Conservation (phyloP, 140 eudicot genomes). For the Cichorium intybus region DNA sequence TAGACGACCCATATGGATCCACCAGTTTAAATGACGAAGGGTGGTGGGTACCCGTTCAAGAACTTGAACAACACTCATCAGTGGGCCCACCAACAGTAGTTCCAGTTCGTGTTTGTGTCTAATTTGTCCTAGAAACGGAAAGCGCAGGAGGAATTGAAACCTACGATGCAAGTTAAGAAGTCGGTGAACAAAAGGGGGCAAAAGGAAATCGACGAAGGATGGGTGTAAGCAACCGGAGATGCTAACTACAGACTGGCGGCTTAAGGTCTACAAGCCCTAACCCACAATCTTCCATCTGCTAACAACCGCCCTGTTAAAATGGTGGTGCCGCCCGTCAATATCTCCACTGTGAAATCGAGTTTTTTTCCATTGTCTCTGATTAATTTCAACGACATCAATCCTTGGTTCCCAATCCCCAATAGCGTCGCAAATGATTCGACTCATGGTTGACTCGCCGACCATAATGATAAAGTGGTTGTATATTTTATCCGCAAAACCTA, state of each 20-base stretch:
- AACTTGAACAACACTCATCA: constrained; percentile 46
- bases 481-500: no score
- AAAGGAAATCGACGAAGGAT: constrained; percentile 24
- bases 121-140: constrained; percentile 67
- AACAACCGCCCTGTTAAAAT: not conserved
- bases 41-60: no score
- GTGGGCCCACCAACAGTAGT: constrained; percentile 12
- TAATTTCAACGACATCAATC: constrained; percentile 65
- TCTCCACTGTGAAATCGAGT: constrained; percentile 45
- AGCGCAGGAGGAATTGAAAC: constrained; percentile 21
- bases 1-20: no score
- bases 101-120: not conserved
- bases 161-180: constrained; percentile 22
- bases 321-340: constrained; percentile 27
- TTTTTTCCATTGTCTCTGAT: constrained; percentile 58
- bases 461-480: no score
- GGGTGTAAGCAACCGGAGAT: constrained; percentile 48
- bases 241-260: constrained; percentile 71
- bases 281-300: constrained; percentile 49
- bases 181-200: constrained; percentile 25
- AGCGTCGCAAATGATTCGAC: constrained; percentile 70
- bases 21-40: no score
- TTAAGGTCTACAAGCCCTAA: constrained; percentile 66
- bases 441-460: constrained; percentile 54
- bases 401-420: constrained; percentile 85